A percentile compares a stretch with the other conserved stretches of the same genome.
Conservation (phyloP, 2,329 filamentous ascomycete genomes). For the Paracamarosporium sp. region DNA sequence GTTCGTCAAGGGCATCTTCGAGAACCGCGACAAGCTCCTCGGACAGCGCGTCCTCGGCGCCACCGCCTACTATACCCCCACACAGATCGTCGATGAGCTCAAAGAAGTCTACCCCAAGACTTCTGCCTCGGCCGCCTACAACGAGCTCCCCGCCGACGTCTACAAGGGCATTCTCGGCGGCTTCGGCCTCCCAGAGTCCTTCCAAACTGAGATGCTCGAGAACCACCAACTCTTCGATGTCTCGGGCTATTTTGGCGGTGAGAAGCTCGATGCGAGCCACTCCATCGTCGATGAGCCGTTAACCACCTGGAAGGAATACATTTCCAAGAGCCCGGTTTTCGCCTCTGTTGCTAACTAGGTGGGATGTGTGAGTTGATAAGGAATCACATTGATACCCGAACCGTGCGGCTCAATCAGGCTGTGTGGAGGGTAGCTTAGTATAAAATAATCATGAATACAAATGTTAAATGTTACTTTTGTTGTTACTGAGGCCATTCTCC, state of each 20-base stretch:
- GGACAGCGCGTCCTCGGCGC: slow-evolving; percentile 6
- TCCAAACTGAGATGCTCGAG: slow-evolving; percentile 6
- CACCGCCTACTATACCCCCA: slow-evolving; percentile 7
- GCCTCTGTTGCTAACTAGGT: slow-evolving; percentile 3
- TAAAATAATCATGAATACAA: neutral
- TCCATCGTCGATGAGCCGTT: slow-evolving; percentile 12
- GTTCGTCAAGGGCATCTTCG: slow-evolving; percentile 9
- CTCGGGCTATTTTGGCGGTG: slow-evolving; percentile 11
- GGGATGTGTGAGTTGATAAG: neutral
- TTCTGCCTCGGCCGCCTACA: slow-evolving; percentile 6
- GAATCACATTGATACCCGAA: slow-evolving; percentile 1
- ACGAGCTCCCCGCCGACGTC: slow-evolving; percentile 6
- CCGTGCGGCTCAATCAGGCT: neutral
- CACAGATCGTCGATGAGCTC: slow-evolving; percentile 2
- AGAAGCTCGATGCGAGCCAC: slow-evolving; percentile 9
- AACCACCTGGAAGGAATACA: slow-evolving; percentile 14
- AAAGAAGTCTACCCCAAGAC: slow-evolving; percentile 9
- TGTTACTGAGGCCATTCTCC: no score
- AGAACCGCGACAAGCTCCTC: slow-evolving; percentile 7
- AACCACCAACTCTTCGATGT: slow-evolving; percentile 12
- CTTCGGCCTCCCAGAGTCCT: slow-evolving; percentile 5
- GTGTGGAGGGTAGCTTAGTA: neutral
- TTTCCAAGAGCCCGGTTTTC: slow-evolving; percentile 7
- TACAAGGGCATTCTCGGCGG: slow-evolving; percentile 7
- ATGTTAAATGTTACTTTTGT: neutral